A percentile compares a stretch with the other conserved stretches of the same genome.
Evolutionary conservation across 768 basidiomycete genomes (phyloP).

Genomic region (Xerocomus spinulosus): DNA sequence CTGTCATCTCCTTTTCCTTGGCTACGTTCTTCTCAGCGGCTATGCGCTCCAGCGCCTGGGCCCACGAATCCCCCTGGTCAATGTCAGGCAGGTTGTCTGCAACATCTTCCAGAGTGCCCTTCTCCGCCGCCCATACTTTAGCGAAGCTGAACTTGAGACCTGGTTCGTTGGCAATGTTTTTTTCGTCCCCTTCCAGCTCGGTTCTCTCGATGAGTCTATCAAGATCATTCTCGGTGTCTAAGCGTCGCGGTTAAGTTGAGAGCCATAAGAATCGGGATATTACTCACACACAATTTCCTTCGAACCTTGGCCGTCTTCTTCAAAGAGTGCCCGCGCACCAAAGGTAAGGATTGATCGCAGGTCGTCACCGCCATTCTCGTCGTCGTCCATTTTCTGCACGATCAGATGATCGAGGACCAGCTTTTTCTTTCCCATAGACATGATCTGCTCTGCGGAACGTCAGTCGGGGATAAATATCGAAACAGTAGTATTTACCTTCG

Average conservation of each 20-base stretch:
- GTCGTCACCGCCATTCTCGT: slow-evolving; percentile 69
- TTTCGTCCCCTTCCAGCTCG: slow-evolving; percentile 62
- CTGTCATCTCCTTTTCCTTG: slow-evolving; percentile 51
- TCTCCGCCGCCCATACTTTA: slow-evolving; percentile 85
- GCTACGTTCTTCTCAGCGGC: slow-evolving; percentile 38
- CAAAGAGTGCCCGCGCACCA: slow-evolving; percentile 83
- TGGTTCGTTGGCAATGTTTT: slow-evolving; percentile 46
- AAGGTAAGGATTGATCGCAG: slow-evolving; percentile 87
- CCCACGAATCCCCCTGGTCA: slow-evolving; percentile 77
- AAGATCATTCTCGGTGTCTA: slow-evolving; percentile 78
- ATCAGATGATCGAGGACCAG: slow-evolving; percentile 91
- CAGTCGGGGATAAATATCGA: neutral
- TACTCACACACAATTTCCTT: slow-evolving; percentile 68
- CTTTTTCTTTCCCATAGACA: slow-evolving; percentile 93
- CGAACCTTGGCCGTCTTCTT: slow-evolving; percentile 48
- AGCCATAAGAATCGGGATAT: neutral
- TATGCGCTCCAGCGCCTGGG: slow-evolving; percentile 54
- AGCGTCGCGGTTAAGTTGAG: neutral
- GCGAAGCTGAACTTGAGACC: slow-evolving; percentile 77
- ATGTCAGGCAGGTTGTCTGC: slow-evolving; percentile 43
- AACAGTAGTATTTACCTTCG: slow-evolving; percentile 51
- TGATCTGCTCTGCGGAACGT: slow-evolving; percentile 69
- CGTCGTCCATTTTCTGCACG: slow-evolving; percentile 92
- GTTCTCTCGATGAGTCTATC: slow-evolving; percentile 85
- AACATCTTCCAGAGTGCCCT: slow-evolving; percentile 65